Conservation (phyloP, 106 monocot species). For the Platanthera guangdongensis region DNA sequence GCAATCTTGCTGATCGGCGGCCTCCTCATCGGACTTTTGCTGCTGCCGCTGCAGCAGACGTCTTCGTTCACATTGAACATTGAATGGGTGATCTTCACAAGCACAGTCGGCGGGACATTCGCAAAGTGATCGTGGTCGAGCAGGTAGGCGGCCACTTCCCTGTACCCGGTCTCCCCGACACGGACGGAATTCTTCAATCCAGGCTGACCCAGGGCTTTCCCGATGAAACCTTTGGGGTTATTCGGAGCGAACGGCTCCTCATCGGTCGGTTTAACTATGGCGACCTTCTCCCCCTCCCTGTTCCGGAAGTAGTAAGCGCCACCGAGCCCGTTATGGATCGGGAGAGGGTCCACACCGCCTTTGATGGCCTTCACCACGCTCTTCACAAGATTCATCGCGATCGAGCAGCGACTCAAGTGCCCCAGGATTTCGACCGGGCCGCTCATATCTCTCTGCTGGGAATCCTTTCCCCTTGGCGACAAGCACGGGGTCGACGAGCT, state of each 20-base stretch:
- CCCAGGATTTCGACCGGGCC: conserved; percentile 72
- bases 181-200: conserved; percentile 66
- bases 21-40: conserved; percentile 10
- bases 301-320: conserved; percentile 93
- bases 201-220: conserved; percentile 53
- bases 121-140: conserved; percentile 73
- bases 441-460: conserved; percentile 30
- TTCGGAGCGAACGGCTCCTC: conserved; percentile 86
- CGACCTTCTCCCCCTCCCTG: conserved; percentile 46
- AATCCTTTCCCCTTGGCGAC: conserved; percentile 26
- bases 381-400: conserved; percentile 58
- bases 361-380: conserved; percentile 58
- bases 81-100: conserved; percentile 75
- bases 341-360: conserved; percentile 60
- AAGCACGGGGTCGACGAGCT: conserved; percentile 58
- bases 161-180: conserved; percentile 86
- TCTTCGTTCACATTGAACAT: conserved; percentile 55
- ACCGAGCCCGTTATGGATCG: conserved; percentile 69
- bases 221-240: conserved; percentile 55
- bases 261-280: conserved; percentile 88
- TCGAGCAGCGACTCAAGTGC: conserved; percentile 43
- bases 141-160: conserved; percentile 90
- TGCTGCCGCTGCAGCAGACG: conserved; percentile 8
- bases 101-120: conserved; percentile 80
- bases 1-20: conserved; percentile 68